A percentile compares a stretch with the other conserved stretches of the same genome.
Conservation (phyloP, 2,329 filamentous ascomycete species). For the Fusarium circinatum region DNA sequence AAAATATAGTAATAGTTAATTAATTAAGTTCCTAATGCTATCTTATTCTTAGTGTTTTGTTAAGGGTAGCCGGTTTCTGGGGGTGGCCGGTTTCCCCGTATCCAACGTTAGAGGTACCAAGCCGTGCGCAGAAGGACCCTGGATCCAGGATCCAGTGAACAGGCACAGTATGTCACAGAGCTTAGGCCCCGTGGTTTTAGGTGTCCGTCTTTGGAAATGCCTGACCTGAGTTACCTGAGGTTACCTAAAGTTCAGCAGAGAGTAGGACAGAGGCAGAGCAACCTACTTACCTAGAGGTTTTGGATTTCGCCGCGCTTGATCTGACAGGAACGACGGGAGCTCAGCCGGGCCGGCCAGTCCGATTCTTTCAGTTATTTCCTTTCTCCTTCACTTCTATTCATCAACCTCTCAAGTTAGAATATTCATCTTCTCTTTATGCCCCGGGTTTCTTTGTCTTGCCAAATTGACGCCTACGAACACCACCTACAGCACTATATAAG, state of each 20-base stretch:
- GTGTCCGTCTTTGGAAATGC: conserved; percentile 19
- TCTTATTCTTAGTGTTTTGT: too few species aligned
- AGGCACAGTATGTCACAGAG: conserved; percentile 19
- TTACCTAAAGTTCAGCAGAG: background rate
- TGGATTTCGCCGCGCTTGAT: conserved; percentile 21
- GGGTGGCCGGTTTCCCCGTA: too few species aligned
- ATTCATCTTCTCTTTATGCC: conserved; percentile 6
- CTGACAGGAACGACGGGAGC: conserved; percentile 1
- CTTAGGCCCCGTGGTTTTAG: conserved; percentile 15
- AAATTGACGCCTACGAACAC: background rate
- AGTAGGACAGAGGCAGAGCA: background rate
- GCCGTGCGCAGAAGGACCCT: conserved; percentile 29
- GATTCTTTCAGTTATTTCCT: conserved; percentile 11
- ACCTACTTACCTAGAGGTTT: conserved; percentile 8
- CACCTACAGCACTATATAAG: conserved; percentile 11
- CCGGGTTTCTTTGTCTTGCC: background rate
- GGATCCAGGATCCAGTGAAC: conserved; percentile 14
- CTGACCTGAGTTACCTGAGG: background rate
- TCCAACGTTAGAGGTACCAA: conserved; percentile 16
- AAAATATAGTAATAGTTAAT: too few species aligned
- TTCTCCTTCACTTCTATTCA: conserved; percentile 17
- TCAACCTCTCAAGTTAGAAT: conserved; percentile 1
- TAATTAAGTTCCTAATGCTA: too few species aligned
- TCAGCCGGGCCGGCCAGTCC: conserved; percentile 23
- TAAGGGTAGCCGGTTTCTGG: too few species aligned